Percentiles rank a stretch among this genome's conserved stretches.
phyloP scores from a whole-genome alignment of 352 stramenopile genomes.

The Globisporangium takayamanum region DNA sequence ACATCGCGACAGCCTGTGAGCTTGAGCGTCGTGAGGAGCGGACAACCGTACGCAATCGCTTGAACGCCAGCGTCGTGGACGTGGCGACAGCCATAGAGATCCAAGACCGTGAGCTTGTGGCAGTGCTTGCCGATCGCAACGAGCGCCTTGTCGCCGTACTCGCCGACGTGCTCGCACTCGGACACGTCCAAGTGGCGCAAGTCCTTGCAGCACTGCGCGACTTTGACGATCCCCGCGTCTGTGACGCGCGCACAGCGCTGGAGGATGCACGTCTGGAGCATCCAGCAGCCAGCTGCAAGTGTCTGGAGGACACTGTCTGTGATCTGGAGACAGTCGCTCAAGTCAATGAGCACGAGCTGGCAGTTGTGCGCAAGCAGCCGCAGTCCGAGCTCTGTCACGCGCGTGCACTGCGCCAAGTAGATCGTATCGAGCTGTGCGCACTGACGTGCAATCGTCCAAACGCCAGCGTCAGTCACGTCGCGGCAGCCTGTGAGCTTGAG shows the following conservation, averaged over 20 bases:
- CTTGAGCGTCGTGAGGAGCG: conserved; percentile 74
- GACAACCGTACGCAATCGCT: conserved; percentile 79
- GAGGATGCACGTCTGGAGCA: conserved; percentile 77
- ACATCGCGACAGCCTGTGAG: conserved; percentile 84
- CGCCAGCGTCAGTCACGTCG: conserved; percentile 82
- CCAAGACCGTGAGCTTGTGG: conserved; percentile 58
- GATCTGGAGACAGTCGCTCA: conserved; percentile 81
- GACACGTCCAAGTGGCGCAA: conserved; percentile 81
- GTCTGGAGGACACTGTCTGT: conserved; percentile 82
- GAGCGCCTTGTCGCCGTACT: conserved; percentile 91
- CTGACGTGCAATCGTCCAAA: conserved; percentile 84
- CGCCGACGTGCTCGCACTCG: conserved; percentile 78
- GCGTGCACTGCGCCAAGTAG: conserved; percentile 66
- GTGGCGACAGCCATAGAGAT: conserved; percentile 87
- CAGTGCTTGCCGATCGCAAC: conserved; percentile 86
- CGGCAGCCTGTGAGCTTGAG: conserved; percentile 61
- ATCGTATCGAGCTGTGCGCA: conserved; percentile 66
- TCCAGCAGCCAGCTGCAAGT: conserved; percentile 84
- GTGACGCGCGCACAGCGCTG: conserved; percentile 72
- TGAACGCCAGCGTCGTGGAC: conserved; percentile 78
- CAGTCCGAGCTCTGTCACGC: conserved; percentile 86
- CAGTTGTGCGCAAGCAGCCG: conserved; percentile 87
- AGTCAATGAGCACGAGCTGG: conserved; percentile 65
- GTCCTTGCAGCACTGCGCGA: conserved; percentile 83
- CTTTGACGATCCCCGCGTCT: conserved; percentile 80